Evolutionary conservation across 371 early-diverging fungal species (phyloP), one percentile per base, ranked within the genome.

Genomic region (Mortierella sp.): DNA sequence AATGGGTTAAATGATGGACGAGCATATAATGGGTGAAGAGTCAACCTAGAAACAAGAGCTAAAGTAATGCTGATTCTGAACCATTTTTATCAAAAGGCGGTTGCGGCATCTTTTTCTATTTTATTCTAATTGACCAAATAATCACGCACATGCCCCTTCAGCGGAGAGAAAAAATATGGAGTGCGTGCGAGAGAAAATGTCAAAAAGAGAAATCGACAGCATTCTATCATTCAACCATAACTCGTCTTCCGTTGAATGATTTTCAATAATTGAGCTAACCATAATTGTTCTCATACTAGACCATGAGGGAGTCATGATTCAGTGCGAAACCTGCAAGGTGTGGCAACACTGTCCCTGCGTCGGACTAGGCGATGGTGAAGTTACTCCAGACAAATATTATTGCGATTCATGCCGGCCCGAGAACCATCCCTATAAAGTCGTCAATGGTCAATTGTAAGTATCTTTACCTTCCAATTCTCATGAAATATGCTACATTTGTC

Each of bases 331-430:
- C 19, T 96, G 96, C 80, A 89, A 91, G 71, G 95, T 95, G 19
- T 96, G 96, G 96, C 96, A 96, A 83, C 96, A 96, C 82, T 92
- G 93, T 69, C 89, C 91, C 28, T 96, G 96, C 78, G 92, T 96
- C 68, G 93, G 94, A 28, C 83, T 96, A 28, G 84, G 88, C 17
- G 85, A 89, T 61, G 88, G 91, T 68, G 89, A 91, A 55, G 84
- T 92, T 29, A 85, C 83, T 28, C 96, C 96, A n/a, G 92, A 95
- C 72, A 87, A 92, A 63, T 96, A 96, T 83, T 96, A 90, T 70
- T 96, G 96, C 84, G 96, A 96, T 58, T 87, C 90, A 31, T 96
- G 96, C 82, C 86, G 86, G 23, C 94, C 94, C 29, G 86, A 88
- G 60, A 88, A 92, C 70, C 95, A 95, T 74, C 89, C 92, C 2